These are phyloP conservation scores for Nakazawaea sp. DNA, from an alignment of 805 yeast species.

Conservation along the genomic window DNA sequence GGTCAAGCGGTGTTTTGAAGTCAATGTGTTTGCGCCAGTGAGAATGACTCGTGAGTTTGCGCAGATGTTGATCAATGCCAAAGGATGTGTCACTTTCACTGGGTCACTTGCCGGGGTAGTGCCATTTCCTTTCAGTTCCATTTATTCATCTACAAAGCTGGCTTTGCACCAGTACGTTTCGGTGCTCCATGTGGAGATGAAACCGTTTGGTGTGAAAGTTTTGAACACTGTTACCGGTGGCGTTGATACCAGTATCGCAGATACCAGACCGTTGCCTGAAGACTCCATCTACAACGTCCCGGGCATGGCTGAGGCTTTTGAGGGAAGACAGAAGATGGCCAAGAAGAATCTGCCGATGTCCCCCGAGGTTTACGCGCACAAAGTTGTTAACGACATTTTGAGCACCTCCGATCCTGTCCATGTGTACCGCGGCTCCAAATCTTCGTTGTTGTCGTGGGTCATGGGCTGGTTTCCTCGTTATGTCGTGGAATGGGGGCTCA, in stretches of 20 bases:
- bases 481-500: constrained; percentile 19
- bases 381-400: constrained; percentile 46
- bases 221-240: constrained; percentile 71
- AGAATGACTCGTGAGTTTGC: constrained; percentile 54
- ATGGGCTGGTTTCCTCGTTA: constrained; percentile 20
- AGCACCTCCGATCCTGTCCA: constrained; percentile 35
- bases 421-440: constrained; percentile 47
- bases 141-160: constrained; percentile 65
- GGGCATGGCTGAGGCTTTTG: constrained; percentile 43
- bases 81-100: constrained; percentile 67
- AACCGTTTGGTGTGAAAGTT: constrained; percentile 66
- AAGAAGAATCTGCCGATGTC: constrained; percentile 50
- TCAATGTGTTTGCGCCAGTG: constrained; percentile 67
- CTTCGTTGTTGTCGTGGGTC: constrained; percentile 15
- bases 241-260: constrained; percentile 65
- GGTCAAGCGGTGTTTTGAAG: constrained; percentile 45
- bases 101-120: constrained; percentile 64
- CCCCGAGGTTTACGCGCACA: constrained; percentile 49
- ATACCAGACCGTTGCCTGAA: constrained; percentile 51
- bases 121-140: constrained; percentile 65
- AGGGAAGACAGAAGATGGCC: constrained; percentile 52
- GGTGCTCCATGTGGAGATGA: constrained; percentile 56
- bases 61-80: constrained; percentile 49
- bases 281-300: constrained; percentile 45
- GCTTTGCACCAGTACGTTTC: constrained; percentile 71